These are phyloP conservation scores for Erythrophleum ivorense DNA, from an alignment of 331 rosid genomes.

Conservation along the genomic window DNA sequence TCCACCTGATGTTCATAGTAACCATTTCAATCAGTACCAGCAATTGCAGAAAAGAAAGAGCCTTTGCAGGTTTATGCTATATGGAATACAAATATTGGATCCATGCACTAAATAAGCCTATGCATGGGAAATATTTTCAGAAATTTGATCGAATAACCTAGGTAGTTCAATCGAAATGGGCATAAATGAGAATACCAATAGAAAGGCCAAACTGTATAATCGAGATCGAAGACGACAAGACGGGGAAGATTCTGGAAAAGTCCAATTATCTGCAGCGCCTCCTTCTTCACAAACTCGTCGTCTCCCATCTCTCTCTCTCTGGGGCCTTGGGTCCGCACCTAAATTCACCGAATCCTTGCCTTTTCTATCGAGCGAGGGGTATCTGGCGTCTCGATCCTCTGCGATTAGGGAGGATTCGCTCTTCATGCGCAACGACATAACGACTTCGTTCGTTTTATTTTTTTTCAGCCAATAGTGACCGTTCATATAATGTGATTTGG, in stretches of 20 bases:
- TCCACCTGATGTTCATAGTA: not conserved
- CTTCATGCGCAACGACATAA: too few species aligned
- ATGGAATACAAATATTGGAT: not conserved
- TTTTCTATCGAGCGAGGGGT: not conserved
- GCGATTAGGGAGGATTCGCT: too few species aligned
- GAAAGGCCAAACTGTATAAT: slow-evolving; percentile 61
- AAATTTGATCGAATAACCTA: not conserved
- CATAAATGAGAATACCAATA: slow-evolving; percentile 41
- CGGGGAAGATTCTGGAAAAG: slow-evolving; percentile 44
- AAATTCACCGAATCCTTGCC: not conserved
- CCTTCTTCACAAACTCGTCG: slow-evolving; percentile 48
- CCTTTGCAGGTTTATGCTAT: not conserved
- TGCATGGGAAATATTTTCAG: not conserved
- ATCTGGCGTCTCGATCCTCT: too few species aligned
- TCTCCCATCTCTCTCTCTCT: slow-evolving; percentile 42
- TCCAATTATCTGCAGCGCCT: slow-evolving; percentile 46
- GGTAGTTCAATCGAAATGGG: not conserved
- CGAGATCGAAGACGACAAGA: slow-evolving; percentile 60
- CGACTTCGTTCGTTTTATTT: too few species aligned
- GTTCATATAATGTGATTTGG: too few species aligned
- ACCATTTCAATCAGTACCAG: not conserved
- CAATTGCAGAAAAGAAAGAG: too few species aligned
- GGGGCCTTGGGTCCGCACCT: not conserved
- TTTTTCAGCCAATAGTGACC: too few species aligned
- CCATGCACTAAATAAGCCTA: not conserved